Conservation (phyloP, 1,139 yeast genomes). For the Hyphopichia fennica region DNA sequence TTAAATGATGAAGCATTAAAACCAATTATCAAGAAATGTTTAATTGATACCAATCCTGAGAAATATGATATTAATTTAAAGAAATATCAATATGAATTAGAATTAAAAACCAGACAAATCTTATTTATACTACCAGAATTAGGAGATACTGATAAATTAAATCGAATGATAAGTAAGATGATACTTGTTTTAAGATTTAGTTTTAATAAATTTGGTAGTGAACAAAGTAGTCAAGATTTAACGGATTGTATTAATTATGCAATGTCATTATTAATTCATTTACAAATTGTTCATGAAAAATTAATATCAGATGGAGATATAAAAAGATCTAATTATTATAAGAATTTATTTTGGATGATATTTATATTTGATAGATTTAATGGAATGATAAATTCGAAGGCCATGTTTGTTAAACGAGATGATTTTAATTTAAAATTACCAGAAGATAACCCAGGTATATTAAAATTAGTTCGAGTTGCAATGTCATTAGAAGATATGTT, state of each 20-base stretch:
- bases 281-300: slow-evolving; percentile 19
- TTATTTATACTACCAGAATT: slow-evolving; percentile 26
- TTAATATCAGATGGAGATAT: slow-evolving; percentile 3
- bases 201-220: slow-evolving; percentile 33
- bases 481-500: slow-evolving; percentile 26
- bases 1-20: slow-evolving; percentile 27
- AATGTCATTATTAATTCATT: slow-evolving; percentile 32
- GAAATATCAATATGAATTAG: slow-evolving; percentile 16
- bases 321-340: slow-evolving; percentile 19
- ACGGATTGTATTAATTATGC: slow-evolving; percentile 31
- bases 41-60: slow-evolving; percentile 9
- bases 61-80: slow-evolving; percentile 2
- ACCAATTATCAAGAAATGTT: slow-evolving; percentile 23
- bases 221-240: slow-evolving; percentile 37
- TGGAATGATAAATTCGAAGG: slow-evolving; percentile 27
- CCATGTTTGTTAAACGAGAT: slow-evolving; percentile 24
- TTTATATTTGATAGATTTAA: slow-evolving; percentile 36
- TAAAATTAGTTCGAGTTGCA: slow-evolving; percentile 28
- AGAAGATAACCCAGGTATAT: slow-evolving; percentile 20
- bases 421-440: slow-evolving; percentile 35
- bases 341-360: slow-evolving; percentile 37
- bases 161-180: slow-evolving; percentile 25
- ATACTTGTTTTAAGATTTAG: slow-evolving; percentile 30
- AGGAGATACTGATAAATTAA: slow-evolving; percentile 37
- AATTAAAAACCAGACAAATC: slow-evolving; percentile 32